Conservation (phyloP, 257 asterid genomes). For the Agastache rugosa region DNA sequence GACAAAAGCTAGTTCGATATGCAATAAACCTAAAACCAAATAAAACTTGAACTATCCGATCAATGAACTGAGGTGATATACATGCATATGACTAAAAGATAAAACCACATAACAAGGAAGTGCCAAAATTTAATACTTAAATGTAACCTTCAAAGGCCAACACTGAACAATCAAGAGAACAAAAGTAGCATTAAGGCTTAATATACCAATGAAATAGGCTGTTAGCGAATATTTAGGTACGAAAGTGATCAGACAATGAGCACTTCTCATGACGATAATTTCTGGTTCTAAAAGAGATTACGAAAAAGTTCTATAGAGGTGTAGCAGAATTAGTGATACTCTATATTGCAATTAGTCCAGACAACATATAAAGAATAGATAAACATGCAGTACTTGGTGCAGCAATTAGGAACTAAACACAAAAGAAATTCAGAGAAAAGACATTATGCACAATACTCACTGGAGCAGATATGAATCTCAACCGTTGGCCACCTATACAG, state of each 20-base stretch:
- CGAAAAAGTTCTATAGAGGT: not conserved
- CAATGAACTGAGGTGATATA: too few relatives aligned
- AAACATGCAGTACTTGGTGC: not conserved
- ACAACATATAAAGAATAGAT: not conserved
- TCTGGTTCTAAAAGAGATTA: not conserved
- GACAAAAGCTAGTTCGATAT: not conserved
- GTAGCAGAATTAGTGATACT: not conserved
- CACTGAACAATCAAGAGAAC: too few relatives aligned
- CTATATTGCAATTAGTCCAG: not conserved
- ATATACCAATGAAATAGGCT: too few relatives aligned
- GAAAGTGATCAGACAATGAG: too few relatives aligned
- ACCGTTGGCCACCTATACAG: constrained; percentile 74
- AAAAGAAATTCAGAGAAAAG: constrained; percentile 11
- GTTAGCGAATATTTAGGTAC: too few relatives aligned
- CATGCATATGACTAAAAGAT: too few relatives aligned
- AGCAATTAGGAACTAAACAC: constrained; percentile 16
- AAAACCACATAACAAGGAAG: too few relatives aligned
- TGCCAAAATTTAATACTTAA: too few relatives aligned
- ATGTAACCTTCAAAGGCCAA: too few relatives aligned
- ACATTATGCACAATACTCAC: constrained; percentile 47
- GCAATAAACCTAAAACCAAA: not conserved
- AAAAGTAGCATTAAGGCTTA: too few relatives aligned
- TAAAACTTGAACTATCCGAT: too few relatives aligned
- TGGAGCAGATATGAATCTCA: constrained; percentile 81
- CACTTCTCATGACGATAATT: constrained; percentile 1